Percentiles rank a stretch among this genome's conserved stretches.
These are phyloP conservation scores for Starmerella lactis-condensi DNA, from an alignment of 805 yeast species.

Conservation along the genomic window DNA sequence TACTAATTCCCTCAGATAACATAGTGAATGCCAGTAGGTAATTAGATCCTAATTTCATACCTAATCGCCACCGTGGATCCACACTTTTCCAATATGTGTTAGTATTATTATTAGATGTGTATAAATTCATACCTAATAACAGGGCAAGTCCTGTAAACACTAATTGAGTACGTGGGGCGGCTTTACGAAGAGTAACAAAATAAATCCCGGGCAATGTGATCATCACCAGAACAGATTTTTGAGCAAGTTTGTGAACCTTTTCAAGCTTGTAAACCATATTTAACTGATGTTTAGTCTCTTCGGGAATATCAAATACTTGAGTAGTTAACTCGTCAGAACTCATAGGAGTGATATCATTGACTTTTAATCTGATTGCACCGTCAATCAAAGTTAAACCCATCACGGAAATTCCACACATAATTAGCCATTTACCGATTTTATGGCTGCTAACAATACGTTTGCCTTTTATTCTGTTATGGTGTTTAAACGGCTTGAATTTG, in stretches of 20 bases:
- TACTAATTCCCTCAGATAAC: constrained; percentile 75
- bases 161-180: constrained; percentile 47
- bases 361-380: constrained; percentile 87
- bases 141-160: constrained; percentile 56
- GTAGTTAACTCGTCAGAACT: constrained; percentile 66
- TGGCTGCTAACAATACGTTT: constrained; percentile 35
- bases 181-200: constrained; percentile 47
- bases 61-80: constrained; percentile 57
- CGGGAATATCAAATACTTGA: constrained; percentile 73
- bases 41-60: constrained; percentile 88
- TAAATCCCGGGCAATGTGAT: constrained; percentile 73
- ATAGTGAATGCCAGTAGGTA: constrained; percentile 73
- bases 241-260: constrained; percentile 89
- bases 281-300: constrained; percentile 72
- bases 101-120: no score
- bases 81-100: constrained; percentile 96
- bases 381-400: constrained; percentile 94
- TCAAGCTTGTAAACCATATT: constrained; percentile 91
- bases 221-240: constrained; percentile 71
- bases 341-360: constrained; percentile 96
- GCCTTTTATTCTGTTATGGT: no score
- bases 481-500: no score
- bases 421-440: constrained; percentile 67
- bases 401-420: constrained; percentile 72
- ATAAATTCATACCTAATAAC: constrained; percentile 73